Conservation (phyloP, 169 alveolate species). For the Eimeria necatrix region DNA sequence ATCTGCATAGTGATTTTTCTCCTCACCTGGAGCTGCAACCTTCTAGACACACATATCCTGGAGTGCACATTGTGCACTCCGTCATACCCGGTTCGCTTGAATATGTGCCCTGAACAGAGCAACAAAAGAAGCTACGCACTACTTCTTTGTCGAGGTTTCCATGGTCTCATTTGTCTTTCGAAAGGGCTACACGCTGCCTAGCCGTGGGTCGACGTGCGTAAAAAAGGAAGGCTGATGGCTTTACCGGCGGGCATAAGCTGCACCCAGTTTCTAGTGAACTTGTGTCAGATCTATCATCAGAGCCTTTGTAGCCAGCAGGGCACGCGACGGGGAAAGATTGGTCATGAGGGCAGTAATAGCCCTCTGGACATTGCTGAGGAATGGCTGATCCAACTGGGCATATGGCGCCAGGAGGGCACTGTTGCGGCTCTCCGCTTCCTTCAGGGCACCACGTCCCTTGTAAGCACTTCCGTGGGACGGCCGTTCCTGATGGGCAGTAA, state of each 20-base stretch:
- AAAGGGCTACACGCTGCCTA: neutral
- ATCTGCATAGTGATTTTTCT: too few relatives aligned
- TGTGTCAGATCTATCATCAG: conserved; percentile 61
- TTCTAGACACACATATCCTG: conserved; percentile 74
- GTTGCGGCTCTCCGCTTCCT: conserved; percentile 70
- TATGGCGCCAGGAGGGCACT: conserved; percentile 86
- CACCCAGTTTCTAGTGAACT: conserved; percentile 62
- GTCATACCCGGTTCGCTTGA: conserved; percentile 58
- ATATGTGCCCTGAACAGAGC: conserved; percentile 26
- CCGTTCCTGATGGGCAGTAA: conserved; percentile 63
- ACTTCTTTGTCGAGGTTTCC: neutral
- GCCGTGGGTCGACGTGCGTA: too few relatives aligned
- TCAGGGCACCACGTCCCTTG: conserved; percentile 86
- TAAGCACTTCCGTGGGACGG: conserved; percentile 82
- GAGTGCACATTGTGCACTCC: conserved; percentile 40
- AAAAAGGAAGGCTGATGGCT: neutral
- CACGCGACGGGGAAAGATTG: conserved; percentile 48
- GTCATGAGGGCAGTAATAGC: conserved; percentile 87
- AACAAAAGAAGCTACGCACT: neutral
- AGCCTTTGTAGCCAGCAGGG: conserved; percentile 73
- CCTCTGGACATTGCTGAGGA: conserved; percentile 80
- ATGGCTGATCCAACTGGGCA: conserved; percentile 80
- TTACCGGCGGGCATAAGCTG: conserved; percentile 67
- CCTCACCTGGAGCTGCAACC: conserved; percentile 74
- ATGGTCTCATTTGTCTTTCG: neutral